Base-by-base conservation (phyloP, 441 rosid genomes). In the Adansonia madagascariensis region DNA sequence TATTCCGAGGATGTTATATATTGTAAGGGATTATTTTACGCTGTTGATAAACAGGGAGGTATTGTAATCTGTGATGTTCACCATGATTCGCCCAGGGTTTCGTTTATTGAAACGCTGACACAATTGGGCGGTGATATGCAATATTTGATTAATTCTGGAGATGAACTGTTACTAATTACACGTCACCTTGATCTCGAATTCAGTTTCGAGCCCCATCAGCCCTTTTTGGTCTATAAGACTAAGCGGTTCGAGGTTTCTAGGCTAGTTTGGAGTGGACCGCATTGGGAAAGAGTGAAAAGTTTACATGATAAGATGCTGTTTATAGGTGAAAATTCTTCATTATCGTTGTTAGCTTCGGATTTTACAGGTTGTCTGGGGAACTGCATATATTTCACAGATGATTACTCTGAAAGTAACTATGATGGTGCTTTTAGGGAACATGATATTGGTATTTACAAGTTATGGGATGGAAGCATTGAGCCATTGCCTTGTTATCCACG, bases 371-470 rank as follows among this genome's bases (percentile, higher is more conserved):
- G 91, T 72, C 41, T 22, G n/a, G 88, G 84, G 60, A 76, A 88
- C 56, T 82, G 87, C 59, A 82, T 91, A 73, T 88, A 88, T 78
- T 89, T 64, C 65, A 88, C 91, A 0, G 91, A 91, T 81, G 91
- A 88, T 75, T 86, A 83, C 76, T 85, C 87, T 6, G 87, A 88
- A 56, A 49, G 59, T 44, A 84, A 90, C 60, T 85, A 77, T 55
- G 91, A 86, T 47, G 87, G 82, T 6, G 75, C 69, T 60, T 71
- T 73, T 80, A 83, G 81, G 74, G 89, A 85, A 39, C 85, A 79
- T 77, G 92, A 88, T 87, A 46, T 83, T 47, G 95, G 93, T 43
- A 82, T 89, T 75, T 91, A 82, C 85, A 87, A 80, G 71, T 47
- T 88, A 52, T 39, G 39, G 53, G 89, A 86, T 74, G 80, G 77